Evolutionary conservation across 2,329 filamentous ascomycete species (phyloP), one percentile per base, ranked within the genome.

Genomic region (Rutstroemia sydowiana): DNA sequence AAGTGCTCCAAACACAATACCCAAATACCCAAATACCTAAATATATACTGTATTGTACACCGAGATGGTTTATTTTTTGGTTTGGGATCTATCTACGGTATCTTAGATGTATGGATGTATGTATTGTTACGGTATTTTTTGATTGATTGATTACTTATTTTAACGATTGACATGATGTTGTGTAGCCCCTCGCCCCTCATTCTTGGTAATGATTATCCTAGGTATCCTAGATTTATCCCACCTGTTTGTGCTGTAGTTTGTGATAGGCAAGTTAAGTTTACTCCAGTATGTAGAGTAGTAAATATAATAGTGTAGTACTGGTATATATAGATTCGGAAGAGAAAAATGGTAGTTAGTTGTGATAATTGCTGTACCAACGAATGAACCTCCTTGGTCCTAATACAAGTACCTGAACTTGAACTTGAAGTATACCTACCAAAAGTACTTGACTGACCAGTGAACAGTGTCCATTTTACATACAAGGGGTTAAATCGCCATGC

Each of bases 141-240:
- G 21, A 42, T 42, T 42, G 39, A 23, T 23, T 20, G 5, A 21
- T 13, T 10, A 20, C 9, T 11, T 21, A 11, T 42, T 18, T 20
- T 5, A 34, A 13, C 10, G 39, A 26, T 42, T 42, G 39, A 21
- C 18, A 21, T 42, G 39, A 42, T 42, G 39, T 20, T 23, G 39
- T 42, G 39, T 23, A 21, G 39, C 39, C 39, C 39, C 39, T 42
- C 39, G 23, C 21, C 21, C 39, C 21, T 42, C 39, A 10, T 23
- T 42, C 39, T 42, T 42, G 39, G 39, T 42, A 42, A 28, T 26
- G 39, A 42, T 42, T 23, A 42, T 42, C 39, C 36, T 39, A 39
- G 39, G 26, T 23, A 5, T 34, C n/a, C n/a, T n/a, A n/a, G n/a
- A 34, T 11, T 10, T 42, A 42, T 42, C 39, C 39, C 39, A 26